Conservation (phyloP, 306 rosid genomes). For the Gastrolobium villosum region DNA sequence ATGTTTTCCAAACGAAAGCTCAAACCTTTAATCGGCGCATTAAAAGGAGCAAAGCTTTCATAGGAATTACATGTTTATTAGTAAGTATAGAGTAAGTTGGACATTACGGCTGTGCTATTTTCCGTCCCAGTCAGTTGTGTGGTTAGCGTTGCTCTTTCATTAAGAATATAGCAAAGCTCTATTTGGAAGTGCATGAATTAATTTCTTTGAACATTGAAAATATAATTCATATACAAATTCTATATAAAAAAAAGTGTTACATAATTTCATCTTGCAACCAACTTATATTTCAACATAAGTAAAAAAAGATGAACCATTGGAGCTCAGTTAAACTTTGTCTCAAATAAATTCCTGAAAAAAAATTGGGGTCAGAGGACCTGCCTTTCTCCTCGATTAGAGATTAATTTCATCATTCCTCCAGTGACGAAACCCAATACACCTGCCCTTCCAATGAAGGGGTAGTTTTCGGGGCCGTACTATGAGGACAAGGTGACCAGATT, state of each 20-base stretch:
- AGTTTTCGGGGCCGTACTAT: no score
- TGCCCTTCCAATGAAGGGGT: no score
- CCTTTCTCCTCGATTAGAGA: no score
- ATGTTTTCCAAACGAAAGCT: constrained; percentile 3
- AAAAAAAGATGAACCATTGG: no score
- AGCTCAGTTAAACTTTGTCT: no score
- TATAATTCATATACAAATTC: background rate
- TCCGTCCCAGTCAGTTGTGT: constrained; percentile 5
- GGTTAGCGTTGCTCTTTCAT: constrained; percentile 26
- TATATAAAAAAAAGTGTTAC: no score
- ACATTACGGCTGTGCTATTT: background rate
- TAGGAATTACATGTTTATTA: background rate
- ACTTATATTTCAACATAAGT: no score
- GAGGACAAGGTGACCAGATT: no score
- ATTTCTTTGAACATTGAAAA: constrained; percentile 7
- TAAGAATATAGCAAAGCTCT: background rate
- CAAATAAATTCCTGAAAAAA: no score
- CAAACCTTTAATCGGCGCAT: background rate
- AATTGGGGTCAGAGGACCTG: no score
- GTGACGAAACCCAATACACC: no score
- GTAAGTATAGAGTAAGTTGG: background rate
- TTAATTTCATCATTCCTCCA: no score
- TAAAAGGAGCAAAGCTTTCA: constrained; percentile 21
- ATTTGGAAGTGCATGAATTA: constrained; percentile 1
- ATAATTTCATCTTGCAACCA: background rate